A percentile compares a stretch with the other conserved stretches of the same genome.
Conservation (phyloP, 352 stramenopile species). For the Phytopythium chamaehyphon region DNA sequence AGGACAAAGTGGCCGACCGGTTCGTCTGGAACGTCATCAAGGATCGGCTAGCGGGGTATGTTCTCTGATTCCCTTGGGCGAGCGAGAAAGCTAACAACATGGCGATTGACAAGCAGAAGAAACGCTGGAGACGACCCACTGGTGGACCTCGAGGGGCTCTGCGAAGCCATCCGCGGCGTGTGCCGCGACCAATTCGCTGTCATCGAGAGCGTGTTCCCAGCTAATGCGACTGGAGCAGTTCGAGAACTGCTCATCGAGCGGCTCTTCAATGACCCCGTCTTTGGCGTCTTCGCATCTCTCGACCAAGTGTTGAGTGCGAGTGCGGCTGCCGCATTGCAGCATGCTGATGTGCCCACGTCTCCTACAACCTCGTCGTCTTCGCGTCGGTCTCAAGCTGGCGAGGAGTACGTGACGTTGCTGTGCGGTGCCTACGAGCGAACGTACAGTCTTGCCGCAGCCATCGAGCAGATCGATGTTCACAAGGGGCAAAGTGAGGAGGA, state of each 20-base stretch:
- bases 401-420: conserved; percentile 63
- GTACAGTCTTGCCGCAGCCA: conserved; percentile 36
- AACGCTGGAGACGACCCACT: conserved; percentile 29
- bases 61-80: not conserved
- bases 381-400: conserved; percentile 12
- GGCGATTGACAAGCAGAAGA: not conserved
- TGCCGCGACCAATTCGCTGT: conserved; percentile 71
- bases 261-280: conserved; percentile 76
- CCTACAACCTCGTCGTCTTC: not conserved
- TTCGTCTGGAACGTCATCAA: conserved; percentile 87
- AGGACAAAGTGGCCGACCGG: conserved; percentile 76
- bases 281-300: conserved; percentile 72
- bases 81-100: too few species aligned
- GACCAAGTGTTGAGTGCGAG: conserved; percentile 59
- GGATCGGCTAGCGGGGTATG: conserved; percentile 50
- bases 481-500: conserved; percentile 1
- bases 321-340: conserved; percentile 13
- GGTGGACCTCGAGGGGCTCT: conserved; percentile 62
- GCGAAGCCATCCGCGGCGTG: conserved; percentile 48
- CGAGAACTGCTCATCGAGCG: conserved; percentile 66
- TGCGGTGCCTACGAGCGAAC: conserved; percentile 66
- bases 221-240: conserved; percentile 30
- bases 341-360: not conserved
- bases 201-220: conserved; percentile 57
- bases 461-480: conserved; percentile 31